These are phyloP conservation scores for Solanum pinnatisectum DNA, from an alignment of 257 asterid genomes.

Conservation along the genomic window DNA sequence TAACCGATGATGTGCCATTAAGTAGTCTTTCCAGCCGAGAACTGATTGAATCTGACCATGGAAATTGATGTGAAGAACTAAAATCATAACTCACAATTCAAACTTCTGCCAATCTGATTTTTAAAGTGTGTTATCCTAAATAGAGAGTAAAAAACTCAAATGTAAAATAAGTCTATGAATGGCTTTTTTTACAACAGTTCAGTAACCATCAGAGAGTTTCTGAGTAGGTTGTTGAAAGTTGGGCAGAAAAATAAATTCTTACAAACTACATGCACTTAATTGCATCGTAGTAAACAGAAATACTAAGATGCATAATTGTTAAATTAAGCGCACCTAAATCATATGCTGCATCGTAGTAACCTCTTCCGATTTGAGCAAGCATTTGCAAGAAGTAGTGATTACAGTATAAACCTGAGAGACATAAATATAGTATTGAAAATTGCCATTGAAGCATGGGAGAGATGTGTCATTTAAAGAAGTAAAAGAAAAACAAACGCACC, in stretches of 20 bases:
- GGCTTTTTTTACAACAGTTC: neutral
- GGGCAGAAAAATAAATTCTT: neutral
- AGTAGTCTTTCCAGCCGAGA: constrained; percentile 56
- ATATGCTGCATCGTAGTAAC: constrained; percentile 66
- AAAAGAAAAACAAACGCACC: constrained; percentile 28
- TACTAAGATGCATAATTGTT: neutral
- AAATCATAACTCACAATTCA: neutral
- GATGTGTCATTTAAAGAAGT: neutral
- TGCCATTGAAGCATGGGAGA: neutral
- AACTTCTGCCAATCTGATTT: neutral
- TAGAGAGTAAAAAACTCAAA: neutral
- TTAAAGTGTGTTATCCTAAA: neutral
- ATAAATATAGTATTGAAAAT: neutral
- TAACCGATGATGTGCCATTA: constrained; percentile 45
- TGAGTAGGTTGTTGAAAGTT: neutral
- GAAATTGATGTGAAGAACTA: neutral
- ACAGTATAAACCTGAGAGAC: constrained; percentile 53
- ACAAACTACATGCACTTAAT: neutral
- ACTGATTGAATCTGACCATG: constrained; percentile 45
- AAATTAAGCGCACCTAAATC: constrained; percentile 45
- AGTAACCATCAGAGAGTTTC: neutral
- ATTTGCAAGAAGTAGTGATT: constrained; percentile 84
- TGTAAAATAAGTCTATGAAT: neutral
- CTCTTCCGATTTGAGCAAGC: constrained; percentile 85
- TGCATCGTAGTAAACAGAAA: neutral